Conservation (phyloP, 768 basidiomycete species). For the Lentinula guzmanii region DNA sequence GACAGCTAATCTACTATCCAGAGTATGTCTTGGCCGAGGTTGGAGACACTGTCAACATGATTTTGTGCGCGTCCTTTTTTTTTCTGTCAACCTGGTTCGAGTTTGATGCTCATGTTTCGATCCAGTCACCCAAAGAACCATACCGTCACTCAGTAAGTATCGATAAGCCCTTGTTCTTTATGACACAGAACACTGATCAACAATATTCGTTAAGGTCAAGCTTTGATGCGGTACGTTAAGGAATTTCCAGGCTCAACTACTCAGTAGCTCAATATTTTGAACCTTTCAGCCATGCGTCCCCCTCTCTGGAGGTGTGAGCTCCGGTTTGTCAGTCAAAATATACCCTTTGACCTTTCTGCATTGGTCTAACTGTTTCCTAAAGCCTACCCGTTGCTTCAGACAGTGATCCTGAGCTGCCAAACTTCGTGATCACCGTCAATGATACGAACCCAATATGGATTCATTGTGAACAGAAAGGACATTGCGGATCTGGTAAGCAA, state of each 20-base stretch:
- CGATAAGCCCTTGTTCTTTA: background rate
- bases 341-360: background rate
- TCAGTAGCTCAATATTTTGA: background rate
- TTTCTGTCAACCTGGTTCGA: slow-evolving; percentile 28
- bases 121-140: slow-evolving; percentile 43
- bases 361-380: background rate
- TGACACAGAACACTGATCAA: background rate
- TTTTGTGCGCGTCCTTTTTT: slow-evolving; percentile 35
- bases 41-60: slow-evolving; percentile 43
- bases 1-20: slow-evolving; percentile 25
- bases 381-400: slow-evolving; percentile 36
- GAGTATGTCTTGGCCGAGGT: slow-evolving; percentile 30
- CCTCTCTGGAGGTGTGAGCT: slow-evolving; percentile 23
- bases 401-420: slow-evolving; percentile 27
- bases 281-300: slow-evolving; percentile 18
- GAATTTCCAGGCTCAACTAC: slow-evolving; percentile 15
- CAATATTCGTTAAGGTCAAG: slow-evolving; percentile 19
- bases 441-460: slow-evolving; percentile 50
- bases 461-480: slow-evolving; percentile 45
- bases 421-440: slow-evolving; percentile 31
- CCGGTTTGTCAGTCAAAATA: slow-evolving; percentile 29
- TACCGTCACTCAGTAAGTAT: slow-evolving; percentile 31
- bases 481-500: slow-evolving; percentile 37
- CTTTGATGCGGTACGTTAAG: slow-evolving; percentile 26
- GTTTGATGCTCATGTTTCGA: slow-evolving; percentile 29